phyloP scores from a whole-genome alignment of 2,329 filamentous ascomycete species.

The Aspergillus sp. region DNA sequence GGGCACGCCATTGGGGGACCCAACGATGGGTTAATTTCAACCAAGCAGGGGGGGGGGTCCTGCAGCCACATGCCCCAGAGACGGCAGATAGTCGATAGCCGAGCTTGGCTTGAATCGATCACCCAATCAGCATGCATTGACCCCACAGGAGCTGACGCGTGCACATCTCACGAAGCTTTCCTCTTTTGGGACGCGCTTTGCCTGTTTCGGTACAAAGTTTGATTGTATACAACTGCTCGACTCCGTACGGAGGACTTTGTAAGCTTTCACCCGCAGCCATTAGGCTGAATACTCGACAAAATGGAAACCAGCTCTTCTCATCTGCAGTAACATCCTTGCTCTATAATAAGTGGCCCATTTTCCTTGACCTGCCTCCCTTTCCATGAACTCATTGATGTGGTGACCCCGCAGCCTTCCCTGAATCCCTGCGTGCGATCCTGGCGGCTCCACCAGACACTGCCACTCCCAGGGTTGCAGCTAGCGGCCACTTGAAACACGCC shows the following conservation, averaged over 20 bases:
- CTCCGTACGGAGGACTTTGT: no score
- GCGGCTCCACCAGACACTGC: conserved; percentile 27
- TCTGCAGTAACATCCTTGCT: no score
- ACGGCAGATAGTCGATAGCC: conserved; percentile 43
- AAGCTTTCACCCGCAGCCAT: conserved; percentile 8
- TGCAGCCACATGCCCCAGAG: conserved; percentile 17
- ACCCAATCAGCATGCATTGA: conserved; percentile 23
- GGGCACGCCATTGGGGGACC: conserved; percentile 3
- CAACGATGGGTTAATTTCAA: conserved; percentile 2
- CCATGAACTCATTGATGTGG: no score
- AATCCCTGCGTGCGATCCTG: conserved; percentile 35
- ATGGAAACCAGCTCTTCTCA: no score
- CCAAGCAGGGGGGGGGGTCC: not conserved
- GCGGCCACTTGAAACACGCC: conserved; percentile 30
- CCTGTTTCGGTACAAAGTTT: conserved; percentile 11
- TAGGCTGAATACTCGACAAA: not conserved
- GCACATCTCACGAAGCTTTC: conserved; percentile 24
- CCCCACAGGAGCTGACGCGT: conserved; percentile 35
- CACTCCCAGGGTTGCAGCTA: conserved; percentile 33
- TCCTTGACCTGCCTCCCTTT: no score
- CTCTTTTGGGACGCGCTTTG: not conserved
- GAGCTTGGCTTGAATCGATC: conserved; percentile 32
- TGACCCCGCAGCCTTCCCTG: conserved; percentile 27
- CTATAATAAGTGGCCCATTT: no score
- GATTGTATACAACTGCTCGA: conserved; percentile 1